Base-by-base conservation (phyloP, 352 stramenopile genomes). In the Globisporangium takayamanum region DNA sequence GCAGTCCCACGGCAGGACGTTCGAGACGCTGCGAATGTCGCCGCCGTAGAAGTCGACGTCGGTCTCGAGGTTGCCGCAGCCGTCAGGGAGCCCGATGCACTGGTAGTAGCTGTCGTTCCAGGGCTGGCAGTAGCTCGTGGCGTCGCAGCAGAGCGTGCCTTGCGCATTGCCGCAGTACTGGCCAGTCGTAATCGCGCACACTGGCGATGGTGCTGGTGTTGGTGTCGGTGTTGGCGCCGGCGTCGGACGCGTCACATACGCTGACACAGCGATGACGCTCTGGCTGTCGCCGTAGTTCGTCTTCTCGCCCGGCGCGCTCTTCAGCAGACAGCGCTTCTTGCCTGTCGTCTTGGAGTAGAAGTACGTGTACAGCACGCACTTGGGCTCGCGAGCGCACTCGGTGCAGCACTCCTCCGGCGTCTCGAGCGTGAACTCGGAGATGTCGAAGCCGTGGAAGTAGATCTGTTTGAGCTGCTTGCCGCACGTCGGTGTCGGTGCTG, bases 31-130 rank as follows among this genome's bases (percentile, higher is more conserved):
- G 2, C 14, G 15, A 3, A 74, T 54, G 22, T 74, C 66, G 47
- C 60, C 54, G 44, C 68, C 68, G 50, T 64, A 64, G 50, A 60
- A 76, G 50, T 70, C 66, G 7, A 69, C 50, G 51, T 73, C 59
- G 22, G 65, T 62, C 51, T 73, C 62, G 18, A 72, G 59, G 6
- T 15, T 22, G 1, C 45, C 50, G 33, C 59, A 72, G 12, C 55
- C 57, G 0, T 33, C 41, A 0, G 69, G 62, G 0, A 58, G 11
- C 5, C 48, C 20, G n/a, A 70, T 55, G 45, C 69, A 76, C 57
- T 76, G 64, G 59, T 78, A 78, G 30, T 60, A 72, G 22, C 56
- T 20, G 6, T 33, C 33, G n/a, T 66, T 63, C 64, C 70, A 73
- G 25, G 70, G 67, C 53, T 74, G 64, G 57, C 70, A 74, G 62